Percentiles rank a stretch among this genome's conserved stretches.
phyloP scores from a whole-genome alignment of 495 filamentous ascomycete species.

The Podospora pseudocomata region DNA sequence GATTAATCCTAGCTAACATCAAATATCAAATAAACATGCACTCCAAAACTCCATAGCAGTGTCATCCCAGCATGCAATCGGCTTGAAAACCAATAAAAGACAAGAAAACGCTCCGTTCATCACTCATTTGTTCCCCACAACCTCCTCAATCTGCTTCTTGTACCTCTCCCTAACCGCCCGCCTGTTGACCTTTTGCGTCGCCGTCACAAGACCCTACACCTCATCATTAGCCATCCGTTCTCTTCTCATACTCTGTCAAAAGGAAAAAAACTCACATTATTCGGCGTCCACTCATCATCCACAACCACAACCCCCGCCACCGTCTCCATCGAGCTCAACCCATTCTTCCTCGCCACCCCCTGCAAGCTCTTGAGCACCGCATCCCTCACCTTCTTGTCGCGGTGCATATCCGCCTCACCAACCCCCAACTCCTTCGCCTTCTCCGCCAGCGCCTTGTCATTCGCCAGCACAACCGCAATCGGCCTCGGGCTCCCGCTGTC shows the following conservation, averaged over 20 bases:
- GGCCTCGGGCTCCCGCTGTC: slow-evolving; percentile 47
- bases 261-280: slow-evolving; percentile 48
- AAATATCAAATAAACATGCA: not conserved
- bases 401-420: slow-evolving; percentile 41
- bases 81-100: not conserved
- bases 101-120: not conserved
- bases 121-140: slow-evolving; percentile 29
- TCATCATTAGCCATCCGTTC: slow-evolving; percentile 24
- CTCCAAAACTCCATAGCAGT: not conserved
- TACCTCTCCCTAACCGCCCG: slow-evolving; percentile 52
- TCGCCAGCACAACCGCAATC: slow-evolving; percentile 55
- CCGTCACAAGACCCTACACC: slow-evolving; percentile 54
- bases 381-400: slow-evolving; percentile 45
- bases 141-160: slow-evolving; percentile 52
- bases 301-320: slow-evolving; percentile 57
- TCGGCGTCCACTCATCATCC: slow-evolving; percentile 65
- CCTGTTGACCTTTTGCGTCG: slow-evolving; percentile 61
- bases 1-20: not conserved
- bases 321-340: slow-evolving; percentile 54
- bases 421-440: slow-evolving; percentile 51
- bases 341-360: slow-evolving; percentile 46
- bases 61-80: not conserved
- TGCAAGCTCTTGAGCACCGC: slow-evolving; percentile 56
- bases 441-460: slow-evolving; percentile 52
- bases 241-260: not conserved